Evolutionary conservation across 83 land plant species (phyloP).

Genomic region (Picea engelmannii): DNA sequence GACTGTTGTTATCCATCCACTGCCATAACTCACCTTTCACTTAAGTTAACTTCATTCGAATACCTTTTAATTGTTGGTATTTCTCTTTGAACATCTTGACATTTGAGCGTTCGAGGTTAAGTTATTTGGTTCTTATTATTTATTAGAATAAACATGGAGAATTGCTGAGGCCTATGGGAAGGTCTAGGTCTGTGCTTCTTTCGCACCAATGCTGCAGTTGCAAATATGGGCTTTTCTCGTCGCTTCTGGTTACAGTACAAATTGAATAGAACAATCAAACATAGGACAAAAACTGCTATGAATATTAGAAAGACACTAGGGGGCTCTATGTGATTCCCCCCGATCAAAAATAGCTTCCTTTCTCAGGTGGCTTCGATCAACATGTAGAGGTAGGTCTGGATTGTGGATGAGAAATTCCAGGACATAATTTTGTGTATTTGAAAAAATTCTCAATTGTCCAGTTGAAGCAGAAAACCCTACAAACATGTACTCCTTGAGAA

Average conservation of each 20-base stretch:
- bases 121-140: no score
- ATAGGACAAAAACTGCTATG: conserved; percentile 19
- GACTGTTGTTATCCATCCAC: no score
- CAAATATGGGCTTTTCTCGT: background rate
- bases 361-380: conserved; percentile 21
- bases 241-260: conserved; percentile 16
- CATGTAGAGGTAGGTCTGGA: conserved; percentile 18
- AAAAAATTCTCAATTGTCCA: conserved; percentile 12
- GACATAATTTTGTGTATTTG: conserved; percentile 29
- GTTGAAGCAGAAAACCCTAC: conserved; percentile 47
- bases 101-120: no score
- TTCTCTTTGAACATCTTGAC: no score
- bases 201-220: background rate
- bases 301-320: conserved; percentile 23
- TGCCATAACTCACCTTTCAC: no score
- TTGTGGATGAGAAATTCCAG: conserved; percentile 25
- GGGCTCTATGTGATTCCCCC: background rate
- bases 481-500: conserved; percentile 45
- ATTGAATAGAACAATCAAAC: conserved; percentile 3
- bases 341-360: conserved; percentile 10
- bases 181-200: conserved; percentile 28
- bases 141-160: conserved; percentile 5
- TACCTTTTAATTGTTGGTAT: no score
- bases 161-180: conserved; percentile 24
- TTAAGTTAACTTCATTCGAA: no score